These are phyloP conservation scores for Colletotrichum plurivorum DNA, from an alignment of 2,329 filamentous ascomycete genomes.

Conservation along the genomic window DNA sequence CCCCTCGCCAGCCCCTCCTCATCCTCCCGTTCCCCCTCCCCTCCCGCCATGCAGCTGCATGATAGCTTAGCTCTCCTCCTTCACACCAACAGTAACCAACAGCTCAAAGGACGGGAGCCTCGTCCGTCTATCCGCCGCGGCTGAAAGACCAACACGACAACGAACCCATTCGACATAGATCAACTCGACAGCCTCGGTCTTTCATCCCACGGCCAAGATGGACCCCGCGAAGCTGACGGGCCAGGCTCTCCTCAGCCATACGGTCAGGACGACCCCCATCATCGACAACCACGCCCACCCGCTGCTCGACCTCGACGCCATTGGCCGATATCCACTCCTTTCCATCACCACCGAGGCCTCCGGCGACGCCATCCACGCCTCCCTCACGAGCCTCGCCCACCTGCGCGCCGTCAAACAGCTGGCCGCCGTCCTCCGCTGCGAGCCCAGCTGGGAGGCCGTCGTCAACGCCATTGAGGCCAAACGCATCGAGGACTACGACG, in stretches of 20 bases:
- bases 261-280: constrained; percentile 71
- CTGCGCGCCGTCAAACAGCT: constrained; percentile 80
- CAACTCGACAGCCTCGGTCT: constrained; percentile 10
- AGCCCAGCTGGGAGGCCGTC: constrained; percentile 72
- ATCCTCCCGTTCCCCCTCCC: constrained; percentile 18
- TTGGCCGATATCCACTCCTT: constrained; percentile 63
- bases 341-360: constrained; percentile 81
- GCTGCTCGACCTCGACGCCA: constrained; percentile 67
- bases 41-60: background rate
- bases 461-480: constrained; percentile 58
- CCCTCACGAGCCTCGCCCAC: constrained; percentile 75
- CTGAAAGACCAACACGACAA: constrained; percentile 17
- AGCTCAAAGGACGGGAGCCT: background rate
- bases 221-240: constrained; percentile 41
- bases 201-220: constrained; percentile 34
- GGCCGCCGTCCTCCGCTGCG: constrained; percentile 73
- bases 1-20: too few relatives aligned
- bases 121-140: constrained; percentile 21
- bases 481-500: constrained; percentile 63
- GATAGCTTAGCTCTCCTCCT: background rate
- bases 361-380: constrained; percentile 75
- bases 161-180: background rate
- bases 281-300: constrained; percentile 83
- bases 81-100: background rate
- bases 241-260: constrained; percentile 48